Percentiles rank a stretch among this genome's conserved stretches.
Conservation (phyloP, 768 basidiomycete species). For the Termitomyces sp. region DNA sequence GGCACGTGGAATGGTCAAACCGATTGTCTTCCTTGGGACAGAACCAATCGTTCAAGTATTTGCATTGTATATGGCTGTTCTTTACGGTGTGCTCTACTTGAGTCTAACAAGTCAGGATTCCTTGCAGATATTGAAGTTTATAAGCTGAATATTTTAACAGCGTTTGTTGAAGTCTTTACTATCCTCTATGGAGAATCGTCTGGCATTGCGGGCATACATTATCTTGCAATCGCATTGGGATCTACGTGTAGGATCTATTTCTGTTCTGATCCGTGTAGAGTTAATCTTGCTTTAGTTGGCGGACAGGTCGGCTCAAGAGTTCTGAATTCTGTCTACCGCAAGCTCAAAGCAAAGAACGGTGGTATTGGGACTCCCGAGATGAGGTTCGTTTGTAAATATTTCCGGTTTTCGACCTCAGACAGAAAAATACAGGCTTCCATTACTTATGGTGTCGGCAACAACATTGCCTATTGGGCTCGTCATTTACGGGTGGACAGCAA, state of each 20-base stretch:
- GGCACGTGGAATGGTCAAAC: slow-evolving; percentile 45
- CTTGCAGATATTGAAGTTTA: neutral
- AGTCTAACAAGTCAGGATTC: slow-evolving; percentile 29
- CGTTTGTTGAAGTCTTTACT: slow-evolving; percentile 49
- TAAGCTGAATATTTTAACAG: slow-evolving; percentile 21
- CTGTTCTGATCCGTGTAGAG: slow-evolving; percentile 4
- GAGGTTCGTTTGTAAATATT: slow-evolving; percentile 25
- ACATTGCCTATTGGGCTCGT: slow-evolving; percentile 56
- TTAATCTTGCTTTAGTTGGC: slow-evolving; percentile 20
- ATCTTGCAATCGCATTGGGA: slow-evolving; percentile 56
- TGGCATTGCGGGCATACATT: slow-evolving; percentile 58
- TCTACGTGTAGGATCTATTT: slow-evolving; percentile 33
- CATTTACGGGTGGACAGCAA: slow-evolving; percentile 58
- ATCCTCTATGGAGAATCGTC: slow-evolving; percentile 40
- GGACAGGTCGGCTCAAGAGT: slow-evolving; percentile 36
- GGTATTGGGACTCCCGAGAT: slow-evolving; percentile 52
- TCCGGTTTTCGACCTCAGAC: neutral
- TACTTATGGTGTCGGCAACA: slow-evolving; percentile 45
- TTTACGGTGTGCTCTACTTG: slow-evolving; percentile 48
- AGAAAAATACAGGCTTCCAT: slow-evolving; percentile 18
- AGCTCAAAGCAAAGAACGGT: slow-evolving; percentile 40
- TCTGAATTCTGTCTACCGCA: slow-evolving; percentile 42
- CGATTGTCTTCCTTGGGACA: slow-evolving; percentile 45
- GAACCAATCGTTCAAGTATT: slow-evolving; percentile 64
- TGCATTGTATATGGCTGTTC: slow-evolving; percentile 51